Percentiles rank a stretch among this genome's conserved stretches.
Conservation (phyloP, 352 stramenopile species). For the Phytophthora brassicae region DNA sequence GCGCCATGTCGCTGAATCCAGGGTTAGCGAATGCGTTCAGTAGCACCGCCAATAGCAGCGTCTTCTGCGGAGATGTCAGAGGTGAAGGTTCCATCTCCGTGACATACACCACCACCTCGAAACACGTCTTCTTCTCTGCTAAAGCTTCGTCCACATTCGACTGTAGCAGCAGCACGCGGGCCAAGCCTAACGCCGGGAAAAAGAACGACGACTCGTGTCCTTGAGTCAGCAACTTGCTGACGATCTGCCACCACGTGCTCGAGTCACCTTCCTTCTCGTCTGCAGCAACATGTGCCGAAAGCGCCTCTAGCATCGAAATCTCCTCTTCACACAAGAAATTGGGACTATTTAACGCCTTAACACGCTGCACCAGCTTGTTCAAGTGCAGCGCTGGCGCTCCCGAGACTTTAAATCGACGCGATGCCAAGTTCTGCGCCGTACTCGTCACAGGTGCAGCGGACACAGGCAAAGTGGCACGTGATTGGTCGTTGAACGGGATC, state of each 20-base stretch:
- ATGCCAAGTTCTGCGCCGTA: too few species aligned
- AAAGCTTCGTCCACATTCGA: constrained; percentile 23
- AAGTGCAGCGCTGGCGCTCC: constrained; percentile 49
- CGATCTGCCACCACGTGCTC: constrained; percentile 39
- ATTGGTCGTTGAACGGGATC: constrained; percentile 73
- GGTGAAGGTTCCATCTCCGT: constrained; percentile 33
- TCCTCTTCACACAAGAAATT: constrained; percentile 36
- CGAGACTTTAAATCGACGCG: constrained; percentile 61
- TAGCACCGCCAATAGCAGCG: constrained; percentile 58
- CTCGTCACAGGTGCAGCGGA: constrained; percentile 2
- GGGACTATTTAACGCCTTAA: constrained; percentile 39
- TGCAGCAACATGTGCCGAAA: constrained; percentile 29
- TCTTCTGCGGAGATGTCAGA: constrained; percentile 49
- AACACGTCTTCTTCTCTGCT: constrained; percentile 46
- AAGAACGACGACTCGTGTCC: constrained; percentile 40
- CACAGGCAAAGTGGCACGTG: constrained; percentile 25
- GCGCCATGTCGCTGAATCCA: constrained; percentile 50
- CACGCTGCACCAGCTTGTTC: constrained; percentile 45
- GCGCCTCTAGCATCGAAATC: constrained; percentile 28
- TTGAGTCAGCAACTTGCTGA: constrained; percentile 46
- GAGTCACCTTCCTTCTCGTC: constrained; percentile 17
- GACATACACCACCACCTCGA: constrained; percentile 47
- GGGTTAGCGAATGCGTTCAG: constrained; percentile 68
- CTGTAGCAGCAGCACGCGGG: constrained; percentile 63
- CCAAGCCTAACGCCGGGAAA: constrained; percentile 58